A percentile compares a stretch with the other conserved stretches of the same genome.
Conservation (phyloP, 805 yeast genomes). For the Candida hungchunana region DNA sequence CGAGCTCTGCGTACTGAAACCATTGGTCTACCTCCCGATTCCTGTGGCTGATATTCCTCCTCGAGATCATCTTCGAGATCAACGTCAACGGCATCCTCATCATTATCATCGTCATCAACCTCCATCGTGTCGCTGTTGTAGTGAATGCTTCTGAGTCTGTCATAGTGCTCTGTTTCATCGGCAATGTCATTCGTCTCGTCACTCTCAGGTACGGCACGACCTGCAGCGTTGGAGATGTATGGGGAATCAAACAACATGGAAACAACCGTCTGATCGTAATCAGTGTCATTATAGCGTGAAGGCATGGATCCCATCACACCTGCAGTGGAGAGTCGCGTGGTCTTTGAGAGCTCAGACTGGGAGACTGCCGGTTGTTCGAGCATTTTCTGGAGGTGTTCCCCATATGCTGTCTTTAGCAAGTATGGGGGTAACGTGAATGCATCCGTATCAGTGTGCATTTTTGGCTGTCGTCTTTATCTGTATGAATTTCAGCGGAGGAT, state of each 20-base stretch:
- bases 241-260: slow-evolving; percentile 7
- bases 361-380: slow-evolving; percentile 3
- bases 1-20: not conserved
- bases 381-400: slow-evolving; percentile 14
- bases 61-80: slow-evolving; percentile 10
- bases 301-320: slow-evolving; percentile 23
- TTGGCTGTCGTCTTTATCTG: not conserved
- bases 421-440: slow-evolving; percentile 16
- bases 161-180: not conserved
- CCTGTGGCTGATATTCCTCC: slow-evolving; percentile 1
- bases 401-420: slow-evolving; percentile 19
- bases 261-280: slow-evolving; percentile 12
- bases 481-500: too few relatives aligned
- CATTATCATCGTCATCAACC: slow-evolving; percentile 13
- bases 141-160: slow-evolving; percentile 6
- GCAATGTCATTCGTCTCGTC: not conserved
- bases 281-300: slow-evolving; percentile 9
- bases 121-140: slow-evolving; percentile 17
- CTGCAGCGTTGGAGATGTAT: slow-evolving; percentile 2
- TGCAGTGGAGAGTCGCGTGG: slow-evolving; percentile 10
- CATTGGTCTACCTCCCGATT: not conserved
- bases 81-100: slow-evolving; percentile 6
- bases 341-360: slow-evolving; percentile 5
- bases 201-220: not conserved
- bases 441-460: slow-evolving; percentile 1